phyloP scores from a whole-genome alignment of 2,329 filamentous ascomycete species.

The Talaromyces albobiverticillius region DNA sequence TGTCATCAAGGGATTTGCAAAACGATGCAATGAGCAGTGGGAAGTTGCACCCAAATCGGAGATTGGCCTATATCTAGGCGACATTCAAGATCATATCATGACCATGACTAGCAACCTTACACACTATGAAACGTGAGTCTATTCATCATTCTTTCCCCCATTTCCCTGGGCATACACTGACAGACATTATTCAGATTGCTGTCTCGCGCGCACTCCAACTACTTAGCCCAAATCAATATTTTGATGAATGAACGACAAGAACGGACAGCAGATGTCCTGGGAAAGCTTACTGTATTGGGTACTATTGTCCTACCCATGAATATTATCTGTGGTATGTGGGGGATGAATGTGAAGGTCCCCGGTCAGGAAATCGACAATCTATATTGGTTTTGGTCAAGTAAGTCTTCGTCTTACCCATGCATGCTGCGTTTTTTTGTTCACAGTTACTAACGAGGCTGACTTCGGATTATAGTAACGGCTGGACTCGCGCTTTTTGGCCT shows the following conservation, averaged over 20 bases:
- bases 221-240: conserved; percentile 98
- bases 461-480: conserved; percentile 51
- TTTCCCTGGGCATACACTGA: not conserved
- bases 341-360: conserved; percentile 97
- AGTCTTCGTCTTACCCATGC: conserved; percentile 17
- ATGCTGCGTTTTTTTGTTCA: not conserved
- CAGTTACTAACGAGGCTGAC: not conserved
- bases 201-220: conserved; percentile 88
- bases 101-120: conserved; percentile 96
- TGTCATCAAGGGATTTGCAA: conserved; percentile 98
- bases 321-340: conserved; percentile 97
- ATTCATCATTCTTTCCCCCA: not conserved
- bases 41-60: conserved; percentile 91
- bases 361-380: conserved; percentile 81
- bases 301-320: conserved; percentile 99
- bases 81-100: conserved; percentile 98
- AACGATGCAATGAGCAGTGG: conserved; percentile 97
- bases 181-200: conserved; percentile 61
- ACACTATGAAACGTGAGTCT: conserved; percentile 87
- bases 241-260: conserved; percentile 98
- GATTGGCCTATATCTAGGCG: conserved; percentile 94
- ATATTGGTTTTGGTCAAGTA: conserved; percentile 67
- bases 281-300: conserved; percentile 90
- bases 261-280: conserved; percentile 89
- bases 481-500: conserved; percentile 72